phyloP scores from a whole-genome alignment of 768 basidiomycete species.

The Rhodotorula paludigena region DNA sequence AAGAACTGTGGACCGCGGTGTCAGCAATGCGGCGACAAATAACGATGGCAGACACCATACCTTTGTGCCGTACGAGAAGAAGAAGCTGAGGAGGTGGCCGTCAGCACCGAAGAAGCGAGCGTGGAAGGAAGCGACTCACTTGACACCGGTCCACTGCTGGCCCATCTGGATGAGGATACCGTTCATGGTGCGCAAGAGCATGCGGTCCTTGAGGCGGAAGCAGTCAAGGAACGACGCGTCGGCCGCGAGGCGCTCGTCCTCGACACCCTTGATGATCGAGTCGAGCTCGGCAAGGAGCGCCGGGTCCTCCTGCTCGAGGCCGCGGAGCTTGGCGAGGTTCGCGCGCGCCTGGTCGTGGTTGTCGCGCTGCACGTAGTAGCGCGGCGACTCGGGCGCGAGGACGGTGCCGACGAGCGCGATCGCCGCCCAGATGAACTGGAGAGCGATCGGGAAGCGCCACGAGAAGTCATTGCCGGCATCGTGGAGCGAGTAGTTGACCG shows the following conservation, averaged over 20 bases:
- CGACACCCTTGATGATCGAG: constrained; percentile 10
- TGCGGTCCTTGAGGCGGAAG: constrained; percentile 30
- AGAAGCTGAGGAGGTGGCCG: background rate
- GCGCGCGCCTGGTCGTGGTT: constrained; percentile 27
- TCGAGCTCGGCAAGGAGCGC: constrained; percentile 47
- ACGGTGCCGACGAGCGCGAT: constrained; percentile 26
- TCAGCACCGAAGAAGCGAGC: background rate
- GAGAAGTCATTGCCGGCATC: constrained; percentile 22
- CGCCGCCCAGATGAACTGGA: constrained; percentile 30
- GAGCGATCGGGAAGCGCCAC: constrained; percentile 32
- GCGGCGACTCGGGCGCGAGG: constrained; percentile 33
- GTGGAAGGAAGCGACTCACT: background rate
- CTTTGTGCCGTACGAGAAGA: constrained; percentile 1
- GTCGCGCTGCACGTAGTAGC: constrained; percentile 32
- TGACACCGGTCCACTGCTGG: constrained; percentile 37
- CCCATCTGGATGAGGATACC: constrained; percentile 37
- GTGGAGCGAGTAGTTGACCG: constrained; percentile 32
- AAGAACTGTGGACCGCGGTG: constrained; percentile 36
- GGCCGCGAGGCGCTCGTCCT: constrained; percentile 26
- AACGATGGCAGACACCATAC: background rate
- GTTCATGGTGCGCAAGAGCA: constrained; percentile 36
- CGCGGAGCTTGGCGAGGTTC: constrained; percentile 51
- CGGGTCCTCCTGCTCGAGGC: constrained; percentile 45
- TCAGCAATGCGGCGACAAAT: constrained; percentile 16
- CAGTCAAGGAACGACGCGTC: constrained; percentile 28